Evolutionary conservation across 139 green algal species (phyloP).

Genomic region (Volvox africanus): DNA sequence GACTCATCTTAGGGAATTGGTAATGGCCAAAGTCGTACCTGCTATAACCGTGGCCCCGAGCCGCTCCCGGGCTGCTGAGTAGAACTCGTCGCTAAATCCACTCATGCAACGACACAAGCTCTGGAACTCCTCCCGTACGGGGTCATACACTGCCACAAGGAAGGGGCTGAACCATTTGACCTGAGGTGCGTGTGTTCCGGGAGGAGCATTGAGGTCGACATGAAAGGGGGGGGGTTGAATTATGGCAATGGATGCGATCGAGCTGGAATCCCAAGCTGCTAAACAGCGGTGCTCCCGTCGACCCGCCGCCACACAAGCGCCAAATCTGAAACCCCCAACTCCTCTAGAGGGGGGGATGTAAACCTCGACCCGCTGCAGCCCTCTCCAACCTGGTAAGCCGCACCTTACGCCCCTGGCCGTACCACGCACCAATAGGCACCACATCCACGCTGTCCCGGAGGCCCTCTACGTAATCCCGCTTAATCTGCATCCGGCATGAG

Average conservation of each 20-base stretch:
- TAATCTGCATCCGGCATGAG: conserved; percentile 28
- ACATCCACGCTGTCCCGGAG: conserved; percentile 91
- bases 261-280: too few species aligned
- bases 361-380: neutral
- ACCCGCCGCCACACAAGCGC: too few species aligned
- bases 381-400: neutral
- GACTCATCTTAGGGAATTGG: too few species aligned
- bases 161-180: conserved; percentile 89
- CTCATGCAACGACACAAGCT: conserved; percentile 81
- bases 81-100: conserved; percentile 94
- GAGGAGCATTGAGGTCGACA: neutral
- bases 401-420: conserved; percentile 81
- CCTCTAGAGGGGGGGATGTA: too few species aligned
- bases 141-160: conserved; percentile 89
- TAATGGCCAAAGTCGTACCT: neutral
- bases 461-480: conserved; percentile 88
- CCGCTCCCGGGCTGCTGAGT: conserved; percentile 73
- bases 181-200: conserved; percentile 34
- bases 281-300: neutral
- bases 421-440: conserved; percentile 86
- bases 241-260: too few species aligned
- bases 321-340: too few species aligned
- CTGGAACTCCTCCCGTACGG: conserved; percentile 79
- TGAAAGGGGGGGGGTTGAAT: neutral
- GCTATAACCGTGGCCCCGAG: conserved; percentile 50